Evolutionary conservation across 2,329 filamentous ascomycete species (phyloP), one percentile per base, ranked within the genome.

Genomic region (Hymenoscyphus repandus): DNA sequence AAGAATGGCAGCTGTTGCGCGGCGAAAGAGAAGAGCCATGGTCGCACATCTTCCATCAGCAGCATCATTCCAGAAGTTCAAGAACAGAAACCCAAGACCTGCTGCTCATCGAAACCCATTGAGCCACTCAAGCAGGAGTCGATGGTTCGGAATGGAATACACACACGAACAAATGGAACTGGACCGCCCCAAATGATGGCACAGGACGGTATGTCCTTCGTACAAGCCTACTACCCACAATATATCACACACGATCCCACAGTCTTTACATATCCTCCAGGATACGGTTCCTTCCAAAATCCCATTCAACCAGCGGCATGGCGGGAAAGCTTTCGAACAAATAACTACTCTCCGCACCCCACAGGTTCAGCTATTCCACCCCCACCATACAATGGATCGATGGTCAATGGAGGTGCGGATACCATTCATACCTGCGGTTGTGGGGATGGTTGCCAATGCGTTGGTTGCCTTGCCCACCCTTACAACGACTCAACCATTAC

Each of bases 391-490:
- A 36, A 64, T 63, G 66, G 57, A 49, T 44, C 72, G 66, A 17
- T 69, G 64, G 47, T 70, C 70, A 41, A 70, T 66, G 48, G 59
- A 58, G 54, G 27, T 15, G 39, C 58, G 2, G 54, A 64, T 17
- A 63, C 60, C 0, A 31, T 64, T 12, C 74, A 78, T 55, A 70
- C 72, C 20, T 88, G 85, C 59, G 72, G 73, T 43, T 88, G 85
- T 61, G 85, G 85, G 17, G 78, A 83, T 48, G 71, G 71, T 27
- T 88, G 85, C 57, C 76, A 82, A 57, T 88, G 85, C 62, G 70
- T 87, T 33, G 84, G 83, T 10, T 88, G 85, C 62, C 74, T 81
- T 5, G 79, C 79, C 2, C 83, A 87, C 63, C 82, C 84, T 11
- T 85, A 82, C 61, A 87, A 87, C 58, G 73, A 79, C 6, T 78